Evolutionary conservation across 108 stramenopile species (phyloP).

Genomic region (Cyclotella cryptica): DNA sequence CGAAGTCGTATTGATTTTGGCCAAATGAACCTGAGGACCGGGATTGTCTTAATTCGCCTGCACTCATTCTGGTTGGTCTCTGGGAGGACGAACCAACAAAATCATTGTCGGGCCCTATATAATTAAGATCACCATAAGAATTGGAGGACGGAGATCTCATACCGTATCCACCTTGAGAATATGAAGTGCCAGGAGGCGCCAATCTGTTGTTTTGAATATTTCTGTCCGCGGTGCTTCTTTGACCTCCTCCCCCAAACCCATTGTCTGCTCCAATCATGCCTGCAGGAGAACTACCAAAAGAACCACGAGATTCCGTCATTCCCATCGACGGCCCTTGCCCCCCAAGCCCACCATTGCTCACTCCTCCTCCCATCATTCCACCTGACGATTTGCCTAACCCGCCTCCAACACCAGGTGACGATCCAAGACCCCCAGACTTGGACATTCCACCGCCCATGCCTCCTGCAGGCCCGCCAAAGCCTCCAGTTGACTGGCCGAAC

Average conservation of each 20-base stretch:
- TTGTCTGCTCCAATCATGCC: too few species aligned
- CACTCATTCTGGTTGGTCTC: conserved; percentile 1
- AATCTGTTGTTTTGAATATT: not conserved
- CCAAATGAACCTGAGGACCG: not conserved
- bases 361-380: not conserved
- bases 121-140: not conserved
- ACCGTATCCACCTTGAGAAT: not conserved
- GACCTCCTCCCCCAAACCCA: too few species aligned
- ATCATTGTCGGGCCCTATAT: conserved; percentile 14
- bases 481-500: not conserved
- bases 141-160: not conserved
- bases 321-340: not conserved
- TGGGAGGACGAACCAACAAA: conserved; percentile 6
- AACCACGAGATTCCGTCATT: not conserved
- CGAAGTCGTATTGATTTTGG: conserved; percentile 6
- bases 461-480: not conserved
- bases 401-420: too few species aligned
- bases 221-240: not conserved
- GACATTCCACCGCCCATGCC: not conserved
- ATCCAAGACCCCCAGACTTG: too few species aligned
- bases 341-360: not conserved
- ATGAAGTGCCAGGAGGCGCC: not conserved
- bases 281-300: not conserved
- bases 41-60: conserved; percentile 3
- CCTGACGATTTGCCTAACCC: too few species aligned